Conservation (phyloP, 176 grass and related monocot genomes). For the Hyparrhenia diplandra region DNA sequence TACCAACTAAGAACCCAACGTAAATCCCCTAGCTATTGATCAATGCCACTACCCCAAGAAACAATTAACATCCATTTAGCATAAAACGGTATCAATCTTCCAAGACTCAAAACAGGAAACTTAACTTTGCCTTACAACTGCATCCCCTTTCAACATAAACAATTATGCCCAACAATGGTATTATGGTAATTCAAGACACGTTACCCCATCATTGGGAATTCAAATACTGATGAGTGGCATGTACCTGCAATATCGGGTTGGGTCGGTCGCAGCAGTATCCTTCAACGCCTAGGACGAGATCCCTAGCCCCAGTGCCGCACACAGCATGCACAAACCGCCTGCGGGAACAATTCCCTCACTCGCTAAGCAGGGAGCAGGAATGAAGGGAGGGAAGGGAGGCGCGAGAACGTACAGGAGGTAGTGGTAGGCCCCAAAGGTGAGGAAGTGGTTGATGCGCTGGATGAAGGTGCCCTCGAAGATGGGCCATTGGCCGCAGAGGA, state of each 20-base stretch:
- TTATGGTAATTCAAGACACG: not conserved
- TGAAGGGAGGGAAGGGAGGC: not conserved
- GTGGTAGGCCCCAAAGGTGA: constrained; percentile 88
- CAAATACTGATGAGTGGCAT: not conserved
- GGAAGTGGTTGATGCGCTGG: constrained; percentile 78
- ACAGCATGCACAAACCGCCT: constrained; percentile 67
- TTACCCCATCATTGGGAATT: not conserved
- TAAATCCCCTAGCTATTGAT: not conserved
- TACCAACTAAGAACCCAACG: not conserved
- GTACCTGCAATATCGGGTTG: constrained; percentile 87
- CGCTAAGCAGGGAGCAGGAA: not conserved
- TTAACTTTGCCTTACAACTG: not conserved
- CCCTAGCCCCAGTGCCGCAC: constrained; percentile 71
- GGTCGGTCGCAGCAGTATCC: constrained; percentile 89
- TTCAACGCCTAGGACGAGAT: constrained; percentile 78
- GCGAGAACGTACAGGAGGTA: constrained; percentile 64
- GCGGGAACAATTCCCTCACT: constrained; percentile 19
- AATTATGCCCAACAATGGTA: not conserved
- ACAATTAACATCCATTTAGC: not conserved
- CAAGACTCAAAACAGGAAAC: not conserved
- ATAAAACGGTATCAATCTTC: not conserved
- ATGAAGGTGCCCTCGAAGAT: constrained; percentile 98
- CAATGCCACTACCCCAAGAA: not conserved
- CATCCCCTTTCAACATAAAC: not conserved
- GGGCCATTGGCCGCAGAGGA: constrained; percentile 97